phyloP scores from a whole-genome alignment of 371 early-diverging fungal species.

The Fennellomyces sp. region DNA sequence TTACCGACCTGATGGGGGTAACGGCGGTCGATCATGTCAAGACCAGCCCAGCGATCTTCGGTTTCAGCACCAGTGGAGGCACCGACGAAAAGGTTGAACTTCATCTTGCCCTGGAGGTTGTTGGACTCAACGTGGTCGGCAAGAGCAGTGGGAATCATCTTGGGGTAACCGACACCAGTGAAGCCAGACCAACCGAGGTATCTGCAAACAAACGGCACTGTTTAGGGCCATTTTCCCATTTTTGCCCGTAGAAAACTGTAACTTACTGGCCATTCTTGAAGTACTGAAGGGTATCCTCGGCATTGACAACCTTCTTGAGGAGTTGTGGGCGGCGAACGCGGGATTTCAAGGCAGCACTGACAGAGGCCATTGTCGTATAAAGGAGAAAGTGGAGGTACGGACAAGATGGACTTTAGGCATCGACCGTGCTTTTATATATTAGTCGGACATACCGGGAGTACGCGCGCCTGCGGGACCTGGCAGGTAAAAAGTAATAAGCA shows the following conservation, averaged over 20 bases:
- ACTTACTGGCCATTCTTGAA: slow-evolving; percentile 55
- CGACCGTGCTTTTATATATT: neutral
- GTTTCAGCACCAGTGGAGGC: slow-evolving; percentile 53
- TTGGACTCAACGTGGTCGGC: slow-evolving; percentile 58
- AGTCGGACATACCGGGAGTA: neutral
- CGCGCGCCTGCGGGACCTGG: neutral
- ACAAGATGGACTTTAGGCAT: neutral
- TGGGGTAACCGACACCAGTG: slow-evolving; percentile 50
- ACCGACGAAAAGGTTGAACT: slow-evolving; percentile 57
- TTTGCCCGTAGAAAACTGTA: neutral
- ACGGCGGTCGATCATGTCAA: slow-evolving; percentile 57
- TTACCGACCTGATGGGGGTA: slow-evolving; percentile 59
- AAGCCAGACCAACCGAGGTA: slow-evolving; percentile 31
- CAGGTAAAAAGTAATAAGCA: neutral
- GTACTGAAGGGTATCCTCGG: slow-evolving; percentile 45
- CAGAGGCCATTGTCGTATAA: slow-evolving; percentile 28
- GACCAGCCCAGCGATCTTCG: slow-evolving; percentile 51
- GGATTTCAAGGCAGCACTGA: slow-evolving; percentile 46
- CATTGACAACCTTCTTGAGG: slow-evolving; percentile 45
- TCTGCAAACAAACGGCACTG: too few species aligned
- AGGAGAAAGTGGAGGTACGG: neutral
- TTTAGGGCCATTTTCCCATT: too few species aligned
- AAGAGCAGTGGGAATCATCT: slow-evolving; percentile 51
- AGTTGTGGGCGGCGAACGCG: slow-evolving; percentile 51
- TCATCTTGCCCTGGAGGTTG: slow-evolving; percentile 54